Conservation (phyloP, 1,139 yeast species). For the Diutina mesorugosa region DNA sequence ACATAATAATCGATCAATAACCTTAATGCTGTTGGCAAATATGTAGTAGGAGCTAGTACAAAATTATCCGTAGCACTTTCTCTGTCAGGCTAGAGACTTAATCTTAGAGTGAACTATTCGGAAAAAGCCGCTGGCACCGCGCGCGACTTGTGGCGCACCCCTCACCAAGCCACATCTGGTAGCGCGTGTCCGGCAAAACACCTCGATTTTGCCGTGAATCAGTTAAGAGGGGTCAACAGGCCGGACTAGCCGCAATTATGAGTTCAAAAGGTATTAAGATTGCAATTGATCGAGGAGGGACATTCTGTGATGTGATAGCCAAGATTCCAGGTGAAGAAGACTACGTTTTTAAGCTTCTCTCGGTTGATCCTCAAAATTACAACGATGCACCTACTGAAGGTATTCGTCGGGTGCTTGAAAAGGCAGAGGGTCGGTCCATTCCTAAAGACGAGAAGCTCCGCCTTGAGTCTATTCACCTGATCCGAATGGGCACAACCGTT, state of each 20-base stretch:
- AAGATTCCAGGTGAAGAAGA: conserved; percentile 29
- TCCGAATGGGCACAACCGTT: conserved; percentile 72
- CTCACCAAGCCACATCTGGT: neutral
- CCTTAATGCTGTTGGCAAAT: too few relatives aligned
- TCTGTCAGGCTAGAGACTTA: too few relatives aligned
- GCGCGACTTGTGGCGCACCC: neutral
- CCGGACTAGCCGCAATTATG: neutral
- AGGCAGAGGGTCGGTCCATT: conserved; percentile 34
- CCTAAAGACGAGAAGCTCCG: conserved; percentile 18
- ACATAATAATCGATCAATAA: too few relatives aligned
- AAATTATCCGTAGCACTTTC: too few relatives aligned
- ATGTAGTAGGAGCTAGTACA: too few relatives aligned
- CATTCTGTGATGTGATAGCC: conserved; percentile 73
- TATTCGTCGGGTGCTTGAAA: conserved; percentile 62
- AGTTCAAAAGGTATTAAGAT: neutral
- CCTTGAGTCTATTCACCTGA: conserved; percentile 31
- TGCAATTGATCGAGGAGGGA: conserved; percentile 57
- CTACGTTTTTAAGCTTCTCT: conserved; percentile 47
- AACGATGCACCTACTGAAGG: conserved; percentile 89
- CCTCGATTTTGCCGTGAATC: neutral
- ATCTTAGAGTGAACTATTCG: neutral
- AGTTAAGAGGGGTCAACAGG: neutral
- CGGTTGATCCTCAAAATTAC: conserved; percentile 81
- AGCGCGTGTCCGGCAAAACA: neutral
- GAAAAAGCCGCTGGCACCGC: neutral